Evolutionary conservation across 352 stramenopile genomes (phyloP), one percentile per base, ranked within the genome.

Genomic region (Globisporangium cylindrosporum): DNA sequence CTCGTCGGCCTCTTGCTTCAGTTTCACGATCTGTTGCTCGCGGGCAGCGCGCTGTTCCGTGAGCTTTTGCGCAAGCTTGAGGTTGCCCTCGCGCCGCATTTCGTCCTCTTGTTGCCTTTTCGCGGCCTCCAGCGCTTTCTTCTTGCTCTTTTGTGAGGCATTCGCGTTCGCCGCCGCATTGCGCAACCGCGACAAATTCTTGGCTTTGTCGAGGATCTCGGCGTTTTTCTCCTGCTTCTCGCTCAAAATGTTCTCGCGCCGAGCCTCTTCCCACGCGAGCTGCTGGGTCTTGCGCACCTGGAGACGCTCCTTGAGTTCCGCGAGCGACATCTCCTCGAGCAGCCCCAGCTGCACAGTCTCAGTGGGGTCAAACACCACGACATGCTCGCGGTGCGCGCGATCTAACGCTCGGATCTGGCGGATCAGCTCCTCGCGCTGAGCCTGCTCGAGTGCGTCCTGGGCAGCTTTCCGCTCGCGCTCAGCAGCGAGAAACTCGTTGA

Each of bases 291-390:
- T 80, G 54, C 90, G 92, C 22, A 94, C 84, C 24, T 90, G 74
- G n/a, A 98, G 72, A 1, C 92, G 82, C 62, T 95, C 91, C 14
- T 79, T 76, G 0, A 95, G 77, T 61, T 98, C 93, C 0, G 90
- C 73, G 4, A 98, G 76, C 15, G 87, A 97, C 93, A 98, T 98
- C 66, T 98, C 93, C 22, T 97, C 86, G 12, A 98, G 77, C 4
- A 98, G 56, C 0, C 92, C 91, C 20, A 97, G 74, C 41, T 96
- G 88, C 20, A 80, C 76, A 15, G 81, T 96, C 70, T 95, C 86
- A 2, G 93, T 97, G 0, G 93, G 92, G 68, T 98, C 92, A 64
- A 98, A 98, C 22, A 96, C 80, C 0, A 81, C 79, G 0, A 97
- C 89, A 66, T 94, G 75, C 63, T 93, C 79, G 10, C 81, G 81